Evolutionary conservation across 2,329 filamentous ascomycete genomes (phyloP).

Genomic region (Chrysosporium keratinophilum): DNA sequence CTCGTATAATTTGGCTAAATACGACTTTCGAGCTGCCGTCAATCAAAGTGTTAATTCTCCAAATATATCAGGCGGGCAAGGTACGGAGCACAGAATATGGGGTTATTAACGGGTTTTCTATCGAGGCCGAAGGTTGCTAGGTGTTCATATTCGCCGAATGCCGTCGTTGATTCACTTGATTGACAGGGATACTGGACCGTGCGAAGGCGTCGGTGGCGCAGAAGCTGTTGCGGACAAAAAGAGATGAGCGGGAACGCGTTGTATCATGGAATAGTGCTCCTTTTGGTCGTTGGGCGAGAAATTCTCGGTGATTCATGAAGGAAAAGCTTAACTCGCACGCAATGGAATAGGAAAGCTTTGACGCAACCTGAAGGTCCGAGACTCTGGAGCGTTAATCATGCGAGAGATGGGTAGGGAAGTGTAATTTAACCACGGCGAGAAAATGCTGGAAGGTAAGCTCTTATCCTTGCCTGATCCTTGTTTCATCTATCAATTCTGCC

Average conservation of each 20-base stretch:
- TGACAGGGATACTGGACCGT: not conserved
- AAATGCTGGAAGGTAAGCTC: not conserved
- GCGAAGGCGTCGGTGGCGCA: not conserved
- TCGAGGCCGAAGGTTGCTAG: no score
- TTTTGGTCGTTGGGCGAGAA: not conserved
- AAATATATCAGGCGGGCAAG: no score
- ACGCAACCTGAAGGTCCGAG: not conserved
- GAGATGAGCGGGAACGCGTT: not conserved
- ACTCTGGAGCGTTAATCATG: not conserved
- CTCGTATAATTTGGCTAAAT: no score
- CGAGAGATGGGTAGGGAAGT: not conserved
- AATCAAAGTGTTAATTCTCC: no score
- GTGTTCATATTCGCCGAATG: no score
- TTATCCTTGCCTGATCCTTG: not conserved
- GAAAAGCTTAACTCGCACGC: not conserved
- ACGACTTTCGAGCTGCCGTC: no score
- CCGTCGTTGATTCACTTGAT: not conserved
- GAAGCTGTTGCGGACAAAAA: not conserved
- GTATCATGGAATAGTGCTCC: not conserved
- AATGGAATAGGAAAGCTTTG: not conserved
- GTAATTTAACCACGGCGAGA: not conserved
- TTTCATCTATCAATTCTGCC: not conserved
- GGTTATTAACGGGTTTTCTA: no score
- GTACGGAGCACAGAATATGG: no score
- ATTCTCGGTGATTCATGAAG: not conserved